Percentiles rank a stretch among this genome's conserved stretches.
These are phyloP conservation scores for Metschnikowia borealis DNA, from an alignment of 805 yeast genomes.

Conservation along the genomic window DNA sequence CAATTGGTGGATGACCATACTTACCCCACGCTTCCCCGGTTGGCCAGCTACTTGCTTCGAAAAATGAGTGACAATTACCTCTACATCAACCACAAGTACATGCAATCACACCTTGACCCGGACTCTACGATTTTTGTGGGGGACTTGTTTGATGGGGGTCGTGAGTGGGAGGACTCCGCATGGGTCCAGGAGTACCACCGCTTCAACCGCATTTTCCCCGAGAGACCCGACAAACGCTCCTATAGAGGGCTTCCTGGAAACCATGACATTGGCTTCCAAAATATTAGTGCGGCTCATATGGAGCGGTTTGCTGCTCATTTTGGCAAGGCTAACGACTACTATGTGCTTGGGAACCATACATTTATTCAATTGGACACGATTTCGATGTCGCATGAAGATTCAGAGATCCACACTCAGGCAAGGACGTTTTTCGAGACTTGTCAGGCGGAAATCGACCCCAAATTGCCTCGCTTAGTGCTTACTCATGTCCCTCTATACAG, in stretches of 20 bases:
- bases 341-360: conserved; percentile 68
- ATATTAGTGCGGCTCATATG: conserved; percentile 53
- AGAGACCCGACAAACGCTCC: conserved; percentile 40
- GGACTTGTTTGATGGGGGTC: conserved; percentile 91
- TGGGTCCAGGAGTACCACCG: conserved; percentile 73
- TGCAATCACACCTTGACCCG: conserved; percentile 61
- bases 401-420: conserved; percentile 47
- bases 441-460: conserved; percentile 21
- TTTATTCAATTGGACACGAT: conserved; percentile 76
- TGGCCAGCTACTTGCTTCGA: conserved; percentile 52
- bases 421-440: conserved; percentile 45
- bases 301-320: conserved; percentile 66
- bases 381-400: conserved; percentile 60
- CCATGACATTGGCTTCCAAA: conserved; percentile 94
- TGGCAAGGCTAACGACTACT: conserved; percentile 61
- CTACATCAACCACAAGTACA: conserved; percentile 63
- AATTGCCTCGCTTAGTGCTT: conserved; percentile 62
- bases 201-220: conserved; percentile 64
- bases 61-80: conserved; percentile 73
- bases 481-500: conserved; percentile 88
- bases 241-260: conserved; percentile 69
- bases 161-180: conserved; percentile 67
- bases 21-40: conserved; percentile 64
- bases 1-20: conserved; percentile 88
- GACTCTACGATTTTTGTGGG: conserved; percentile 79